Base-by-base conservation (phyloP, 2,329 filamentous ascomycete species). In the Paecilomyces sp. region DNA sequence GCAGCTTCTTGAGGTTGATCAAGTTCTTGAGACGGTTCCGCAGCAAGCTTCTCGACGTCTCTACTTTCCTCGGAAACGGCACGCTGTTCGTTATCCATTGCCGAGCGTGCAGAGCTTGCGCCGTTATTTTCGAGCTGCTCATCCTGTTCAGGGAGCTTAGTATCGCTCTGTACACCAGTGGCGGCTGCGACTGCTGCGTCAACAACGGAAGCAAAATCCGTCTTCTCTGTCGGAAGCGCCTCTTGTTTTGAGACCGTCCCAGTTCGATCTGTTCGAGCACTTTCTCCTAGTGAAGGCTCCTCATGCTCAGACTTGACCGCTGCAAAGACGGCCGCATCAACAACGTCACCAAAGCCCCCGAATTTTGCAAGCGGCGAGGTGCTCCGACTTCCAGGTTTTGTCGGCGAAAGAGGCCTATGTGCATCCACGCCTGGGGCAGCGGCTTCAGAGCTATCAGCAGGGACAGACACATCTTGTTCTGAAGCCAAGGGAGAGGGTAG, bases 251-350 rank as follows among this genome's bases (percentile, higher is more conserved):
- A 2, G n/a, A 47, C n/a, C 1, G n/a, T 18, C 15, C 3, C n/a
- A 9, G n/a, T 47, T n/a, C 22, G 41, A 15, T 47, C 15, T 6
- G 36, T n/a, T 47, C 18, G 15, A 15, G 6, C 36, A n/a, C 22
- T 47, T 6, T 47, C 15, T 15, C n/a, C 4, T 15, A 18, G 6
- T 15, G n/a, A 18, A n/a, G 41, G n/a, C 18, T 22, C 7, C n/a
- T 47, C 7, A 7, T 3, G 15, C 7, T 8, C n/a, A 18, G 41
- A n/a, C 18, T 47, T 47, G 15, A 47, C 41, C 7, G 41, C 41
- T 18, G 41, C 41, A n/a, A 18, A 47, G 3, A 47, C 41, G 5
- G 59, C 58, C n/a, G 58, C 58, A 58, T 60, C 58, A 24, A 62
- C 60, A 12, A 60, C 24, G 25, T 54, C 51, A 33, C 58, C 55